Conservation (phyloP, 2,329 filamentous ascomycete species). For the Leptographium wingfieldii region DNA sequence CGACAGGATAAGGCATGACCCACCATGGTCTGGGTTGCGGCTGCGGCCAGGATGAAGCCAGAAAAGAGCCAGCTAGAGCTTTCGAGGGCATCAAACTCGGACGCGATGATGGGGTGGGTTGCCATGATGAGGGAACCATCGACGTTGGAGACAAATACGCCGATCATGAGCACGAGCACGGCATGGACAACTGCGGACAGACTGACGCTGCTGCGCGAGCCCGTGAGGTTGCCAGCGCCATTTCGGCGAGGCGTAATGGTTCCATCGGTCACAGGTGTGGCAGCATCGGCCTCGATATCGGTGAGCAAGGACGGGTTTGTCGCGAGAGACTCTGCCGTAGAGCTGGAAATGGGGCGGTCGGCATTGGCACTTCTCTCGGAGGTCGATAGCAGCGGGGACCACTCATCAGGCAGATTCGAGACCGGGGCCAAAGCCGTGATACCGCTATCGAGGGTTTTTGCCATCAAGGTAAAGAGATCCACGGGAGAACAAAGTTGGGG, state of each 20-base stretch:
- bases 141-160: slow-evolving; percentile 52
- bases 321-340: not conserved
- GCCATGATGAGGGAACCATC: slow-evolving; percentile 55
- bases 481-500: not conserved
- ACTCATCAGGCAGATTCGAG: slow-evolving; percentile 1
- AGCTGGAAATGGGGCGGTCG: not conserved
- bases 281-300: slow-evolving; percentile 6
- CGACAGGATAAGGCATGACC: slow-evolving; percentile 10
- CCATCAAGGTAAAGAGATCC: not conserved
- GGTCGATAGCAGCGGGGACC: slow-evolving; percentile 5
- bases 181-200: not conserved
- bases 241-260: not conserved
- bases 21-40: slow-evolving; percentile 40
- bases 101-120: slow-evolving; percentile 49
- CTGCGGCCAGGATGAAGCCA: slow-evolving; percentile 36
- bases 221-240: not conserved
- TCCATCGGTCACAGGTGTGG: not conserved
- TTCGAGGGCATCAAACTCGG: slow-evolving; percentile 43
- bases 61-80: slow-evolving; percentile 47
- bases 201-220: not conserved
- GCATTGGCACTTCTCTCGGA: not conserved
- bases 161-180: slow-evolving; percentile 16
- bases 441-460: not conserved
- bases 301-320: not conserved
- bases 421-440: not conserved